A percentile compares a stretch with the other conserved stretches of the same genome.
Evolutionary conservation across 768 basidiomycete species (phyloP).

Genomic region (Lactarius pseudohatsudake): DNA sequence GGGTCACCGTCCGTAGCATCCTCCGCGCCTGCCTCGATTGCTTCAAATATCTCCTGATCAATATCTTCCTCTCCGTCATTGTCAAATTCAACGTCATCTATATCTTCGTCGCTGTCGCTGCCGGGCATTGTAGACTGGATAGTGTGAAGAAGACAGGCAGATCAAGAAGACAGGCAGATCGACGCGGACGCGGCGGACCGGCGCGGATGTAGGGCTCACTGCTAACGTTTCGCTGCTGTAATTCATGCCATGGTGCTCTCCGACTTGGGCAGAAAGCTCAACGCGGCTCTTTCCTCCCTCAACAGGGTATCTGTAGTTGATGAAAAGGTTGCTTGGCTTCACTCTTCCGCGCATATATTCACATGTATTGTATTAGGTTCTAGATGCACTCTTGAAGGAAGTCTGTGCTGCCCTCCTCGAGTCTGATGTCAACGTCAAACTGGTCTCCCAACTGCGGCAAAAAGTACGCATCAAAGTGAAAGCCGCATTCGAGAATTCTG

Average conservation of each 20-base stretch:
- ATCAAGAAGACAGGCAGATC: conserved; percentile 11
- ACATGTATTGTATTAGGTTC: conserved; percentile 55
- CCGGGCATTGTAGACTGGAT: conserved; percentile 45
- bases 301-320: conserved; percentile 85
- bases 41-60: conserved; percentile 49
- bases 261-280: conserved; percentile 92
- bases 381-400: conserved; percentile 93
- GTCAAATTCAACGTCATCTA: conserved; percentile 46
- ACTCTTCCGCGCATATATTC: conserved; percentile 9
- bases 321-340: conserved; percentile 65
- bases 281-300: conserved; percentile 88
- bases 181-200: conserved; percentile 8
- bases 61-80: conserved; percentile 28
- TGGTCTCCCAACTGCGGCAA: conserved; percentile 81
- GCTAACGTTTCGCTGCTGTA: conserved; percentile 27
- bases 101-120: conserved; percentile 50
- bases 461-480: conserved; percentile 93
- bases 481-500: conserved; percentile 64
- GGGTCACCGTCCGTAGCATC: conserved; percentile 72
- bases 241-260: conserved; percentile 79
- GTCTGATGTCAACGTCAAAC: conserved; percentile 97
- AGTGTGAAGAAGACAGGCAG: conserved; percentile 1
- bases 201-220: not conserved
- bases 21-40: conserved; percentile 49
- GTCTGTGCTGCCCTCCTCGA: conserved; percentile 92